Conservation (phyloP, 2,329 filamentous ascomycete species). For the Sarocladium oryzae region DNA sequence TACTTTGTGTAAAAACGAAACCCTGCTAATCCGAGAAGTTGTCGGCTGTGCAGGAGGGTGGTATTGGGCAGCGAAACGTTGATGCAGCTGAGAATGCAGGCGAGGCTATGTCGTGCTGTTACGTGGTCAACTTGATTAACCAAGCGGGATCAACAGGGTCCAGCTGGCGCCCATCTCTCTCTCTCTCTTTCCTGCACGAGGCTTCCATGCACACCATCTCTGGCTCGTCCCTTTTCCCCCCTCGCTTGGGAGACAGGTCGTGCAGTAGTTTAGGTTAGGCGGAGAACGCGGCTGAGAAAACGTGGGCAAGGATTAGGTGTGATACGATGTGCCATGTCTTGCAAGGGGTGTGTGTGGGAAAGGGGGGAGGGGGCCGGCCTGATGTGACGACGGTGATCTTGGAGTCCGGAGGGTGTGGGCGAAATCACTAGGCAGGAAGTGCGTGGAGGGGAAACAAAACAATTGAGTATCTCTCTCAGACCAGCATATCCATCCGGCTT, state of each 20-base stretch:
- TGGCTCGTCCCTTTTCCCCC: not conserved
- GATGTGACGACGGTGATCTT: too few relatives aligned
- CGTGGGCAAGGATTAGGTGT: not conserved
- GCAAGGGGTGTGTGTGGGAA: too few relatives aligned
- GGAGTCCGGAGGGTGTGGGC: not conserved
- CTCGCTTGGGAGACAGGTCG: not conserved
- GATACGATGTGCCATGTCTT: not conserved
- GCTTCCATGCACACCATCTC: not conserved
- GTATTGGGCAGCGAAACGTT: not conserved
- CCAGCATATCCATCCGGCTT: too few relatives aligned
- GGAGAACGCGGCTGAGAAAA: conserved; percentile 1
- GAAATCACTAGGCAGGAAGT: not conserved
- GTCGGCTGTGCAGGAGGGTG: too few relatives aligned
- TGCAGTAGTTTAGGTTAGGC: not conserved
- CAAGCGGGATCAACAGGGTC: not conserved
- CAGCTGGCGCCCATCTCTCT: not conserved
- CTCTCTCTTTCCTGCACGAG: not conserved
- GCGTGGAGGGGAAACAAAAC: too few relatives aligned
- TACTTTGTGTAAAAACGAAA: too few relatives aligned
- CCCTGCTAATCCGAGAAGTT: too few relatives aligned
- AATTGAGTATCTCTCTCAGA: too few relatives aligned
- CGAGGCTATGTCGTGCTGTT: too few relatives aligned
- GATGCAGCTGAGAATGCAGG: not conserved
- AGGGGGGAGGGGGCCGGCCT: not conserved
- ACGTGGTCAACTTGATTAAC: not conserved